phyloP scores from a whole-genome alignment of 257 asterid genomes.

The Henckelia pumila region DNA sequence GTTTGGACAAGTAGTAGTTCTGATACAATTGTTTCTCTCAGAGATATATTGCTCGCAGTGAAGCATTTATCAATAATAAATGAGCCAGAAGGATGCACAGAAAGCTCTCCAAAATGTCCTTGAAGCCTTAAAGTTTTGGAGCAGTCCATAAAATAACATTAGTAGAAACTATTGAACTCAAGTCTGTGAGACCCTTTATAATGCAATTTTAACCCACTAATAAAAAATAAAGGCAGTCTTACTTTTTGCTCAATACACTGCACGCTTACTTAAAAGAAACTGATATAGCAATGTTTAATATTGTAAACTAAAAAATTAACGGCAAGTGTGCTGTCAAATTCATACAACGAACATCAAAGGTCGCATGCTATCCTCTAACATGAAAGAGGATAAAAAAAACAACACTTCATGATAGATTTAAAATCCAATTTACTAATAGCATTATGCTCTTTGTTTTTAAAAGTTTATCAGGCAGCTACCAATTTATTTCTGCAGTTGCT shows the following conservation, averaged over 20 bases:
- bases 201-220: neutral
- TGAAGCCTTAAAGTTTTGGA: constrained; percentile 50
- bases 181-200: neutral
- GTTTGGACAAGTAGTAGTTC: constrained; percentile 64
- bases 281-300: neutral
- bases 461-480: neutral
- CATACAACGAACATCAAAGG: neutral
- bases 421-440: constrained; percentile 5
- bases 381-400: neutral
- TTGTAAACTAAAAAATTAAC: neutral
- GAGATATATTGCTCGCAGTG: constrained; percentile 53
- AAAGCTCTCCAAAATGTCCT: constrained; percentile 91
- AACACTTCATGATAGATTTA: neutral
- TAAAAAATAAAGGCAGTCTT: neutral
- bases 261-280: neutral
- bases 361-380: constrained; percentile 1
- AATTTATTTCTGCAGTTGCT: neutral
- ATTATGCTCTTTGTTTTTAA: neutral
- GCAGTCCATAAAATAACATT: constrained; percentile 24
- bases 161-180: constrained; percentile 6
- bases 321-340: constrained; percentile 1
- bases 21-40: constrained; percentile 79
- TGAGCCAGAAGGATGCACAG: constrained; percentile 74
- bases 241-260: neutral
- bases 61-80: constrained; percentile 87